Conservation (phyloP, 441 rosid species). For the Adansonia gregorii region DNA sequence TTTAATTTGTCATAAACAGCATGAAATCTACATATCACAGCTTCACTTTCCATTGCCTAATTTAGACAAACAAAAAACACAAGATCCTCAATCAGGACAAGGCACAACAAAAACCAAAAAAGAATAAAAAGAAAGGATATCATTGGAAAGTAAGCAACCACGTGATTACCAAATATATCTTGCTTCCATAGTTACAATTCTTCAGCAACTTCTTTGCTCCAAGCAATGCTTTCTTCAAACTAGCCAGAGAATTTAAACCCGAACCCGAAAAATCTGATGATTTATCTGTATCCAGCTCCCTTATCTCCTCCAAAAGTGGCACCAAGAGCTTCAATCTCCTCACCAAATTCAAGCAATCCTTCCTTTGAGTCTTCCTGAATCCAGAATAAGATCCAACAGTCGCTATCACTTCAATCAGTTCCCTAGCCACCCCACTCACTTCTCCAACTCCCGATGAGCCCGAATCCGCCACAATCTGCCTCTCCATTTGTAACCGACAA, state of each 20-base stretch:
- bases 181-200: slow-evolving; percentile 61
- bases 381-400: slow-evolving; percentile 46
- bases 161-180: slow-evolving; percentile 59
- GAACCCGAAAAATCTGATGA: slow-evolving; percentile 9
- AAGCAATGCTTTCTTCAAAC: slow-evolving; percentile 47
- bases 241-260: slow-evolving; percentile 35
- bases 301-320: slow-evolving; percentile 60
- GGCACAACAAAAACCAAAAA: neutral
- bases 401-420: slow-evolving; percentile 47
- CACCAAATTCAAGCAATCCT: slow-evolving; percentile 57
- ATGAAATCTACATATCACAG: slow-evolving; percentile 53
- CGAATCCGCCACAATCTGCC: slow-evolving; percentile 29
- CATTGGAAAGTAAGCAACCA: neutral
- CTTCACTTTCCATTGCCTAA: slow-evolving; percentile 68
- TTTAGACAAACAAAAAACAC: slow-evolving; percentile 6
- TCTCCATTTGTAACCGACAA: slow-evolving; percentile 31
- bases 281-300: slow-evolving; percentile 36
- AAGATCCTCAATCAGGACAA: slow-evolving; percentile 6
- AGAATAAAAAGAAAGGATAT: neutral
- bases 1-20: slow-evolving; percentile 50
- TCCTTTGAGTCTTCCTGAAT: slow-evolving; percentile 52
- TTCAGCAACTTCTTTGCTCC: slow-evolving; percentile 59
- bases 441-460: slow-evolving; percentile 34
- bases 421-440: slow-evolving; percentile 29
- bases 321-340: slow-evolving; percentile 61